Evolutionary conservation across 352 stramenopile species (phyloP).

Genomic region (Plasmopara muralis): DNA sequence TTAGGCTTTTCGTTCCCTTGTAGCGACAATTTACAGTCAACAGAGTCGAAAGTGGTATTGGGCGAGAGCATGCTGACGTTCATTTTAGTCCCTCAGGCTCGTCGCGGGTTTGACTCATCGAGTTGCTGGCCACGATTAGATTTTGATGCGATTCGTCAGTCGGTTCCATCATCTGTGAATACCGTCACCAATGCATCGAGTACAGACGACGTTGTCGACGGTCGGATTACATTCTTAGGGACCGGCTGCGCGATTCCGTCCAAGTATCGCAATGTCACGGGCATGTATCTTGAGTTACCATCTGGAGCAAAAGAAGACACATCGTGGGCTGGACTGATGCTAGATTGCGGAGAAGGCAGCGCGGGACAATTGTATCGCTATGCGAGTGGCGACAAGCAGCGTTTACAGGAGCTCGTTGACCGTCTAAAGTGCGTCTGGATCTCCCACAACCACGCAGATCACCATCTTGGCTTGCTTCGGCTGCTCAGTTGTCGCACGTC

Average conservation of each 20-base stretch:
- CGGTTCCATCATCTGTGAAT: conserved; percentile 15
- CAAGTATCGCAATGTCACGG: conserved; percentile 97
- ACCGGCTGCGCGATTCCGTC: conserved; percentile 96
- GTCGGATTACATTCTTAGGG: conserved; percentile 91
- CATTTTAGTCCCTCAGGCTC: conserved; percentile 42
- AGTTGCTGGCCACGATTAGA: conserved; percentile 46
- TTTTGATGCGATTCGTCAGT: conserved; percentile 37
- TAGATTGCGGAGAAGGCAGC: conserved; percentile 96
- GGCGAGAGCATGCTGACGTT: conserved; percentile 75
- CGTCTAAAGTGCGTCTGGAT: conserved; percentile 93
- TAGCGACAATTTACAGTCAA: not conserved
- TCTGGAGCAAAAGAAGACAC: not conserved
- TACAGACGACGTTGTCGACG: conserved; percentile 22
- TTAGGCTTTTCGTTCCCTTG: conserved; percentile 12
- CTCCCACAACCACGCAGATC: conserved; percentile 96
- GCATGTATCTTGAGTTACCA: conserved; percentile 87
- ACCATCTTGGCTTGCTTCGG: conserved; percentile 92
- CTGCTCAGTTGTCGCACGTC: conserved; percentile 74
- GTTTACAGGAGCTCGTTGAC: conserved; percentile 48
- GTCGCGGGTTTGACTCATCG: conserved; percentile 55
- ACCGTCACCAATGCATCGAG: conserved; percentile 1
- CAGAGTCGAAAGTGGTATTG: conserved; percentile 31
- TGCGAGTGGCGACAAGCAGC: conserved; percentile 31
- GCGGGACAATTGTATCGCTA: conserved; percentile 88
- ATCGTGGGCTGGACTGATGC: conserved; percentile 67